Conservation (phyloP, 2,329 filamentous ascomycete genomes). For the Fusarium torreyae region DNA sequence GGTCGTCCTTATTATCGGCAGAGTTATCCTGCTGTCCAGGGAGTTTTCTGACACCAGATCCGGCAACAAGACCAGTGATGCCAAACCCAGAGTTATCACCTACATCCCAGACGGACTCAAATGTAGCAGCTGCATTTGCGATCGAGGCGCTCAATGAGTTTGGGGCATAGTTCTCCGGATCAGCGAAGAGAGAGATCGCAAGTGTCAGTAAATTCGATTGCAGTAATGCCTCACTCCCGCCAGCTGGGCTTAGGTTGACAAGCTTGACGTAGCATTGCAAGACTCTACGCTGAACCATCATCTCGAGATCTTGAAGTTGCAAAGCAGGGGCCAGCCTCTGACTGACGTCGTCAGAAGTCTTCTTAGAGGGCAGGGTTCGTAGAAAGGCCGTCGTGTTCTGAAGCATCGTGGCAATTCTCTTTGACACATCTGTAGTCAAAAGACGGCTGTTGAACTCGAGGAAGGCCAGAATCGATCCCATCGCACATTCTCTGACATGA, state of each 20-base stretch:
- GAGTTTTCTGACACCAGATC: slow-evolving; percentile 79
- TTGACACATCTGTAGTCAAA: slow-evolving; percentile 93
- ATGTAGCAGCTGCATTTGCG: slow-evolving; percentile 88
- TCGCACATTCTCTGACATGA: slow-evolving; percentile 93
- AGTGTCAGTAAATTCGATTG: slow-evolving; percentile 93
- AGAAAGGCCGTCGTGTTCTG: slow-evolving; percentile 94
- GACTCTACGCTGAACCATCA: slow-evolving; percentile 93
- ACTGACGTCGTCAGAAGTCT: slow-evolving; percentile 86
- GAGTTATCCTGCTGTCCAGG: slow-evolving; percentile 76
- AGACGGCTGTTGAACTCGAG: slow-evolving; percentile 93
- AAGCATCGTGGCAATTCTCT: slow-evolving; percentile 92
- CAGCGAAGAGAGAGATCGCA: slow-evolving; percentile 91
- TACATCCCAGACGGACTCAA: slow-evolving; percentile 96
- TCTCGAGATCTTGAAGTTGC: slow-evolving; percentile 89
- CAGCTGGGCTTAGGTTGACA: slow-evolving; percentile 87
- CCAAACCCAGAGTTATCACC: slow-evolving; percentile 96
- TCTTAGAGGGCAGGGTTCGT: slow-evolving; percentile 86
- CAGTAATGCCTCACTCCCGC: slow-evolving; percentile 86
- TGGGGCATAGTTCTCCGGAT: slow-evolving; percentile 89
- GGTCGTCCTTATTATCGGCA: slow-evolving; percentile 62
- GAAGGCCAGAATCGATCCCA: slow-evolving; percentile 93
- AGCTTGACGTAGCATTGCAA: slow-evolving; percentile 96
- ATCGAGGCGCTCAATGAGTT: slow-evolving; percentile 92
- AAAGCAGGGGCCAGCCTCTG: slow-evolving; percentile 88
- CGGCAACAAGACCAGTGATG: slow-evolving; percentile 85